A percentile compares a stretch with the other conserved stretches of the same genome.
Evolutionary conservation across 1,139 yeast genomes (phyloP).

Genomic region (Blastobotrys persicus): DNA sequence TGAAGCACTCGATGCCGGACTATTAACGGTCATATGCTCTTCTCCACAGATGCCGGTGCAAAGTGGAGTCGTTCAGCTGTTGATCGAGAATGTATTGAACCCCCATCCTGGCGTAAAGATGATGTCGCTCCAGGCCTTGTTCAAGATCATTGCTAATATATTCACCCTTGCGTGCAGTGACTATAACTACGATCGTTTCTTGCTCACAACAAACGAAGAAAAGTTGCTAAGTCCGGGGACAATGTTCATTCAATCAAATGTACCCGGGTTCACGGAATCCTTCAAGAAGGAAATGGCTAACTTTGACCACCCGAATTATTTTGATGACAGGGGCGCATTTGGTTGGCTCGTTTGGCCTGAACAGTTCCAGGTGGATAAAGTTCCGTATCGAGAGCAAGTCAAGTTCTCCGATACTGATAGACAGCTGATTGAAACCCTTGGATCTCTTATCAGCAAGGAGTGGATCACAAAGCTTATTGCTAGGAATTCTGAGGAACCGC

Average conservation of each 20-base stretch:
- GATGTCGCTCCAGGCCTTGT: constrained; percentile 60
- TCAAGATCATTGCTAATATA: constrained; percentile 54
- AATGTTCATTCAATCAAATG: constrained; percentile 45
- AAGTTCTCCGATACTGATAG: constrained; percentile 43
- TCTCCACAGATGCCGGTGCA: constrained; percentile 43
- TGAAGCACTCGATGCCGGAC: constrained; percentile 49
- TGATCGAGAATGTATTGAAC: constrained; percentile 55
- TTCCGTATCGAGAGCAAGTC: constrained; percentile 33
- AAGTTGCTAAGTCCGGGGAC: constrained; percentile 43
- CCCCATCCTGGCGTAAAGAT: constrained; percentile 74
- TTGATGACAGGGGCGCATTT: constrained; percentile 46
- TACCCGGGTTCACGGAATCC: constrained; percentile 39
- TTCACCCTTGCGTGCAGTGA: constrained; percentile 52
- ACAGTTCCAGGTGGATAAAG: constrained; percentile 48
- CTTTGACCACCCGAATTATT: constrained; percentile 28
- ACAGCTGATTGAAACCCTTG: constrained; percentile 46
- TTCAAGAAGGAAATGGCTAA: constrained; percentile 59
- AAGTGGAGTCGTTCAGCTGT: constrained; percentile 44
- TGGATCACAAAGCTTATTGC: constrained; percentile 59
- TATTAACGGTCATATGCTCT: constrained; percentile 24
- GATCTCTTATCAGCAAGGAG: constrained; percentile 47
- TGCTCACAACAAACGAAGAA: constrained; percentile 37
- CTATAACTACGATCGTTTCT: constrained; percentile 41
- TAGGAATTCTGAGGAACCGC: constrained; percentile 42
- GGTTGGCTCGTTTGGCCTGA: constrained; percentile 87